Evolutionary conservation across 2,329 filamentous ascomycete species (phyloP).

Genomic region (Fusarium veterinarium): DNA sequence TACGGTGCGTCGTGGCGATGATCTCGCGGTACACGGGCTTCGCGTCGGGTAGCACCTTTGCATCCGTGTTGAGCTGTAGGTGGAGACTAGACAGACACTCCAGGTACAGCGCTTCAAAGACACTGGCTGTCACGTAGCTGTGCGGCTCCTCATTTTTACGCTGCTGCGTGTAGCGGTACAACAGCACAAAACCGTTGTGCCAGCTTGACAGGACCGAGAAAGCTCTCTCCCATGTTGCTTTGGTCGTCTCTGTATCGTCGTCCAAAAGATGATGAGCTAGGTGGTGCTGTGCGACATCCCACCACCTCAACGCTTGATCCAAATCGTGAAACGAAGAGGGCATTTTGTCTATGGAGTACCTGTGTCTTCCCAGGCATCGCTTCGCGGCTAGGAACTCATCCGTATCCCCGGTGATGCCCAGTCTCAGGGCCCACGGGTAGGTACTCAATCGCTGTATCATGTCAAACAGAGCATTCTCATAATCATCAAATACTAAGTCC

Average conservation of each 20-base stretch:
- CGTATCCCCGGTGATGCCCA: conserved; percentile 13
- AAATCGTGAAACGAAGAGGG: conserved; percentile 33
- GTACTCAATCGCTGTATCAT: conserved; percentile 39
- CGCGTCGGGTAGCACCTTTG: conserved; percentile 30
- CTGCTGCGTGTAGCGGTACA: conserved; percentile 22
- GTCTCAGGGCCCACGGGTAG: conserved; percentile 34
- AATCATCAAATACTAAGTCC: conserved; percentile 14
- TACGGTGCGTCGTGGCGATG: conserved; percentile 12
- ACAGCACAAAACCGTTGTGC: conserved; percentile 30
- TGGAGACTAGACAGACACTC: conserved; percentile 33
- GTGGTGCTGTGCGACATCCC: conserved; percentile 34
- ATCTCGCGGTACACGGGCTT: conserved; percentile 36
- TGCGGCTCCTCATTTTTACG: conserved; percentile 11
- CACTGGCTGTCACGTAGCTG: conserved; percentile 28
- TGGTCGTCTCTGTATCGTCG: not conserved
- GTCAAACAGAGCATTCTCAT: conserved; percentile 34
- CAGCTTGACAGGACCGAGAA: conserved; percentile 19
- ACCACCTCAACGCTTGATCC: conserved; percentile 31
- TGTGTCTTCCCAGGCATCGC: conserved; percentile 11
- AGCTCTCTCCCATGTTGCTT: conserved; percentile 17
- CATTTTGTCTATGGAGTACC: conserved; percentile 24
- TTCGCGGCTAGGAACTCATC: conserved; percentile 1
- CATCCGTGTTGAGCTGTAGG: conserved; percentile 2
- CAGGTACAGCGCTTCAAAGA: conserved; percentile 35
- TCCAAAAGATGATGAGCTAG: conserved; percentile 8